These are phyloP conservation scores for Asterochloris sp. DNA, from an alignment of 139 green algal genomes.

Conservation along the genomic window DNA sequence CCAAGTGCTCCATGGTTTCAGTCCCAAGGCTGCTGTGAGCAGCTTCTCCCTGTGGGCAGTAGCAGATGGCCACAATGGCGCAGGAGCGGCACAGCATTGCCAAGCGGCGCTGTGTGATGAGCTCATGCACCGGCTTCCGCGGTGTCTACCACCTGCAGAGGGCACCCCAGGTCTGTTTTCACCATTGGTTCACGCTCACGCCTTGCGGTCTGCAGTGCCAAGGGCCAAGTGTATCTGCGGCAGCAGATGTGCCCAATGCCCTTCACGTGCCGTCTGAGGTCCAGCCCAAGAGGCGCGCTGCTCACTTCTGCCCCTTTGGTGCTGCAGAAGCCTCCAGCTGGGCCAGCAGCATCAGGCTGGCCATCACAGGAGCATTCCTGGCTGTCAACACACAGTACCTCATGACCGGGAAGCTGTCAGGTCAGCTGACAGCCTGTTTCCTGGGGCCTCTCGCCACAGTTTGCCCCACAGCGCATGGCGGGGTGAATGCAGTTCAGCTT, in stretches of 20 bases:
- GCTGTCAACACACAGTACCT: not conserved
- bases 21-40: not conserved
- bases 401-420: constrained; percentile 12
- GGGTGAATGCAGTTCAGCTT: not conserved
- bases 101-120: constrained; percentile 26
- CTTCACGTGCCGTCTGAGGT: not conserved
- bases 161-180: not conserved
- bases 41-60: constrained; percentile 47
- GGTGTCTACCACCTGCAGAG: not conserved
- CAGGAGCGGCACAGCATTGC: constrained; percentile 28
- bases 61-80: constrained; percentile 69
- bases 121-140: constrained; percentile 1
- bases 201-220: not conserved
- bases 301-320: not conserved
- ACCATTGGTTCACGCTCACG: not conserved
- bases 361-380: constrained; percentile 7
- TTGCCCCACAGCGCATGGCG: not conserved
- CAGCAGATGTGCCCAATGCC: not conserved
- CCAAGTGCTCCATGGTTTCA: not conserved
- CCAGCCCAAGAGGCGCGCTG: not conserved
- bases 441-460: not conserved
- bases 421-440: not conserved
- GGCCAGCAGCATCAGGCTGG: constrained; percentile 3
- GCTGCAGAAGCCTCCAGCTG: not conserved
- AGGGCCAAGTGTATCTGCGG: not conserved